Conservation (phyloP, 306 rosid species). For the Cicer chorassanicum region DNA sequence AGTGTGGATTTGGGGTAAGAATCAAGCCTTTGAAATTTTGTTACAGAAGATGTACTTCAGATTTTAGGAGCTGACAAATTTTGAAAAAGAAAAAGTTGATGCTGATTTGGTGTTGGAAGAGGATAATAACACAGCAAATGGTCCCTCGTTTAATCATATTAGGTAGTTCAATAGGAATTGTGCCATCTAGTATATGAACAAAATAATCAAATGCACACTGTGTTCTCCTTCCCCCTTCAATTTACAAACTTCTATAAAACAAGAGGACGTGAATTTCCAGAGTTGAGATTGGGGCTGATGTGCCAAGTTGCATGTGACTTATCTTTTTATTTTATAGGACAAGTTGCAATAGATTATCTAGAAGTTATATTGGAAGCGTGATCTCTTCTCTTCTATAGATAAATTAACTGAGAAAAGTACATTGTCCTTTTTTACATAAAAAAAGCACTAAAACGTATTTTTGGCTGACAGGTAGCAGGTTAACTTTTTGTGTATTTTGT, state of each 20-base stretch:
- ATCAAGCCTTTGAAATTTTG: conserved; percentile 37
- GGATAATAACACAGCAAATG: not conserved
- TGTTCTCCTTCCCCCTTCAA: conserved; percentile 14
- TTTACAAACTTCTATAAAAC: conserved; percentile 1
- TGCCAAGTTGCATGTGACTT: not conserved
- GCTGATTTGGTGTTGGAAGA: conserved; percentile 11
- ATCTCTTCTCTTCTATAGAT: conserved; percentile 10
- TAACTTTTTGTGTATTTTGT: not conserved
- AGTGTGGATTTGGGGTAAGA: conserved; percentile 89
- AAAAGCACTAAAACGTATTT: conserved; percentile 9
- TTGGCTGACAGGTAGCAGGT: conserved; percentile 17
- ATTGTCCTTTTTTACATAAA: conserved; percentile 1
- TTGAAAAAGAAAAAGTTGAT: conserved; percentile 20
- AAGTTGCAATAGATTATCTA: conserved; percentile 17
- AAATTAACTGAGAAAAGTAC: conserved; percentile 8
- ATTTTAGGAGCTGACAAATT: conserved; percentile 22
- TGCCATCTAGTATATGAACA: conserved; percentile 3
- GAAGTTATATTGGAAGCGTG: conserved; percentile 4
- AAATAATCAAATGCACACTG: not conserved
- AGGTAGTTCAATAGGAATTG: not conserved
- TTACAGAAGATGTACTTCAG: conserved; percentile 25
- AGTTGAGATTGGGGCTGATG: conserved; percentile 11
- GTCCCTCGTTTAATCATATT: conserved; percentile 2
- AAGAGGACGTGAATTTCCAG: conserved; percentile 20
- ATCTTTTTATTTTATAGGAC: not conserved